These are phyloP conservation scores for Gnaphalium uliginosum DNA, from an alignment of 129 eudicot genomes.

Conservation along the genomic window DNA sequence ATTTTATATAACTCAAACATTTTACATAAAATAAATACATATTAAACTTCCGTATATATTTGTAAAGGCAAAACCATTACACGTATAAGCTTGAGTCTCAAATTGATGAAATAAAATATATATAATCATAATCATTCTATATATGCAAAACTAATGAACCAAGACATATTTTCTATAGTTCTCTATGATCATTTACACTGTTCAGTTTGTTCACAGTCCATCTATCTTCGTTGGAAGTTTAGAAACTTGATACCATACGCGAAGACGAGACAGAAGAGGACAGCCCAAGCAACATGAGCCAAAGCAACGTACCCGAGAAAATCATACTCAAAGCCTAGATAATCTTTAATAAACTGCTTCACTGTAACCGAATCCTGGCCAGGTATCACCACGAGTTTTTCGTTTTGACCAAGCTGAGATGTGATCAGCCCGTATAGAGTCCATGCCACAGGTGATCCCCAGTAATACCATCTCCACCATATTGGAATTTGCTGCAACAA, in stretches of 20 bases:
- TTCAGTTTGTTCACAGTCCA: neutral
- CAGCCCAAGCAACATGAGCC: conserved; percentile 28
- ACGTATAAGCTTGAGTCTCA: no score
- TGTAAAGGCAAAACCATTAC: no score
- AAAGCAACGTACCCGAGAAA: conserved; percentile 21
- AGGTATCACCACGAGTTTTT: conserved; percentile 9
- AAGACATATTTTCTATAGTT: neutral
- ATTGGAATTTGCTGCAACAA: conserved; percentile 26
- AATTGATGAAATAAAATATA: neutral
- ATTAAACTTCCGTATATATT: neutral
- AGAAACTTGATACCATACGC: conserved; percentile 16
- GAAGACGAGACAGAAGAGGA: conserved; percentile 2
- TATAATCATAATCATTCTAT: neutral
- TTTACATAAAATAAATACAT: neutral
- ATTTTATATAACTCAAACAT: no score
- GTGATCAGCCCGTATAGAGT: conserved; percentile 23
- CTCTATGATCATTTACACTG: neutral
- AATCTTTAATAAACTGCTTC: conserved; percentile 18
- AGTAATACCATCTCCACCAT: conserved; percentile 31
- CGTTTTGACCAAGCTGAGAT: conserved; percentile 24
- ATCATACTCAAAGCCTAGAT: conserved; percentile 4
- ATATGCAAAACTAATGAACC: neutral
- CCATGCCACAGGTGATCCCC: conserved; percentile 21
- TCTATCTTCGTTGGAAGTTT: conserved; percentile 23
- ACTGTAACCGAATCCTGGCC: conserved; percentile 9